Evolutionary conservation across 2,329 filamentous ascomycete species (phyloP), one percentile per base, ranked within the genome.

Genomic region (Calonectria naviculata): DNA sequence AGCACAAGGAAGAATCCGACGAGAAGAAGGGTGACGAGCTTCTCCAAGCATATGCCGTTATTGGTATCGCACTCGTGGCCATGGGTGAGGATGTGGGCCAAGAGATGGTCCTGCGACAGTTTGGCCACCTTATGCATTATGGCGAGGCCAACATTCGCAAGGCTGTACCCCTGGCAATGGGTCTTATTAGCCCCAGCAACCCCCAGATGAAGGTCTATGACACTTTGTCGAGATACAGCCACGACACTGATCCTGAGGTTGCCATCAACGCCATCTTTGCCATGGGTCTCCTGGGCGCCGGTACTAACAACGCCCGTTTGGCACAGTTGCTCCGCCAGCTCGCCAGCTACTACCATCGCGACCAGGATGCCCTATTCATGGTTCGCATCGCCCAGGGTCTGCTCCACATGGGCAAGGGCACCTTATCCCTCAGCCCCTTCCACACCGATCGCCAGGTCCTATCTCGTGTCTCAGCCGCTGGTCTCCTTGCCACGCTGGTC

Each of bases 171-270:
- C 89, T 99, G 66, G 97, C 97, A 29, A 97, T 99, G 95, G 97
- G 95, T 79, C 89, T 99, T 66, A 93, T 99, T 81, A 98, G 94
- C 85, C 95, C 97, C 15, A 98, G 95, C 86, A 99, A 99, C 86
- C 97, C 97, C 13, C 97, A 99, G 83, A 99, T 99, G 96, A 99
- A 98, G 89, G 94, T 99, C 58, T 99, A 99, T 86, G 97, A 99
- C 83, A 99, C 97, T 0, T 88, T 99, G 13, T 99, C 97, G 63
- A 90, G 97, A 80, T 99, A 99, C 89, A 97, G 94, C 74, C 97
- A 99, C 89, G 97, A 99, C 86, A 99, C 97, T 77, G 97, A 99
- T 85, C 97, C 96, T 73, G 97, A 99, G 80, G 97, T 99, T 56
- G 97, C 97, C 44, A 94, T 99, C 84, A 99, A 98, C 81, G 95